Percentiles rank a stretch among this genome's conserved stretches.
These are phyloP conservation scores for Notholithocarpus densiflorus DNA, from an alignment of 306 rosid genomes.

Conservation along the genomic window DNA sequence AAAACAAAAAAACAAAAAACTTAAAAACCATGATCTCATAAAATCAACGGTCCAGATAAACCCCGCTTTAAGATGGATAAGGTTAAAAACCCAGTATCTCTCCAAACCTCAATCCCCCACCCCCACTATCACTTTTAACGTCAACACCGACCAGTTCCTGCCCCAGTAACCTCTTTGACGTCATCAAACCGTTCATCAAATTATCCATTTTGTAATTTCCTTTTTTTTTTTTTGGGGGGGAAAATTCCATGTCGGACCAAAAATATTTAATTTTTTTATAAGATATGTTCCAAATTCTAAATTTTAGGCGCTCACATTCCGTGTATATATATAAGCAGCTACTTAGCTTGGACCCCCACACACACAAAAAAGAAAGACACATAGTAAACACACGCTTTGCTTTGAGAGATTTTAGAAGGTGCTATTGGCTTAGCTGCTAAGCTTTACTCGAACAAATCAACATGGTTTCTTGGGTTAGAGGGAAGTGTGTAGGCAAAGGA, in stretches of 20 bases:
- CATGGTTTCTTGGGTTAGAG: slow-evolving; percentile 71
- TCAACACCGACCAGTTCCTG: slow-evolving; percentile 28
- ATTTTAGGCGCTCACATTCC: slow-evolving; percentile 6
- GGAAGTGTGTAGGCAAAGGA: slow-evolving; percentile 66
- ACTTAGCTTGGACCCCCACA: slow-evolving; percentile 34
- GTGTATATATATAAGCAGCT: slow-evolving; percentile 33
- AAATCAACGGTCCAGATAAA: slow-evolving; percentile 20
- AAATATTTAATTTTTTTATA: not conserved
- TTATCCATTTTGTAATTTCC: slow-evolving; percentile 30
- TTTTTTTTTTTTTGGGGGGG: too few species aligned
- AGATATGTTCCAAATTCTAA: slow-evolving; percentile 19
- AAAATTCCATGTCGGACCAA: slow-evolving; percentile 42
- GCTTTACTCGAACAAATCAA: too few species aligned
- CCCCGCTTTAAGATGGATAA: slow-evolving; percentile 39
- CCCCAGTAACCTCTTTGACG: slow-evolving; percentile 29
- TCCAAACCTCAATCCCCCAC: not conserved
- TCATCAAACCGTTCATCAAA: slow-evolving; percentile 41
- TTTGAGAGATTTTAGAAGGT: too few species aligned
- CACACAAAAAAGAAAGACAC: not conserved
- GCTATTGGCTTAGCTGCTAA: too few species aligned
- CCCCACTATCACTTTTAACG: slow-evolving; percentile 7
- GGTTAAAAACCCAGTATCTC: slow-evolving; percentile 40
- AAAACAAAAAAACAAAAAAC: not conserved
- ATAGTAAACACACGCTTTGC: too few species aligned
- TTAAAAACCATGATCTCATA: not conserved